Evolutionary conservation across 441 rosid species (phyloP), one percentile per base, ranked within the genome.

Genomic region (Aleurites moluccanus): DNA sequence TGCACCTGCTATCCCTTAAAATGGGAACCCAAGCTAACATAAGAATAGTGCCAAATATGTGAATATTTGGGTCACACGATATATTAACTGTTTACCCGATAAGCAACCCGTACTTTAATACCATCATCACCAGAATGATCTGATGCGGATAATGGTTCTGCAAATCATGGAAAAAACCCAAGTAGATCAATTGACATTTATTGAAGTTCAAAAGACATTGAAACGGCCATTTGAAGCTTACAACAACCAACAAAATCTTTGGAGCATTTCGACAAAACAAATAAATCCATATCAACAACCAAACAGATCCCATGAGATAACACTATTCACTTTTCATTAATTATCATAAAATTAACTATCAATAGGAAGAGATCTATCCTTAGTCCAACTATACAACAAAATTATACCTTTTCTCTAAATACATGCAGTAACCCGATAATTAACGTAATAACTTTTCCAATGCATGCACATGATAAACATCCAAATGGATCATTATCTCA

Each of bases 1-100:
- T 49, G 97, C 97, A 79, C 99, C 99, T 7, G 95, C 87, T 75
- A 89, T 81, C 21, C 99, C 98, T 98, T 96, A 78, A 65, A 83
- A 73, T 67, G 1, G 57, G 45, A 69, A 79, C 27, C 50, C 57
- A 62, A 68, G 73, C 42, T 77, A 71, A 69, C 56, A 52, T 52
- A 69, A 77, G 63, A 52, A 81, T 28, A 64, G 28, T 61, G 57
- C 52, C 69, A 79, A 62, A 77, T 9, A 47, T 20, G 42, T 61
- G 30, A 65, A 73, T 45, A 64, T 50, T 64, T 47, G 63, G 69
- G 53, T 70, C 49, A 69, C 68, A 63, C 72, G 38, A 79, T 64
- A 15, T 21, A 35, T 74, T 18, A 72, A 70, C 67, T 74, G 70
- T 40, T 76, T 79, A 92, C 98, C 98, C 90, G 95, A 85, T 84